Evolutionary conservation across 108 stramenopile genomes (phyloP).

Genomic region (Pseudonitzschia pungens): DNA sequence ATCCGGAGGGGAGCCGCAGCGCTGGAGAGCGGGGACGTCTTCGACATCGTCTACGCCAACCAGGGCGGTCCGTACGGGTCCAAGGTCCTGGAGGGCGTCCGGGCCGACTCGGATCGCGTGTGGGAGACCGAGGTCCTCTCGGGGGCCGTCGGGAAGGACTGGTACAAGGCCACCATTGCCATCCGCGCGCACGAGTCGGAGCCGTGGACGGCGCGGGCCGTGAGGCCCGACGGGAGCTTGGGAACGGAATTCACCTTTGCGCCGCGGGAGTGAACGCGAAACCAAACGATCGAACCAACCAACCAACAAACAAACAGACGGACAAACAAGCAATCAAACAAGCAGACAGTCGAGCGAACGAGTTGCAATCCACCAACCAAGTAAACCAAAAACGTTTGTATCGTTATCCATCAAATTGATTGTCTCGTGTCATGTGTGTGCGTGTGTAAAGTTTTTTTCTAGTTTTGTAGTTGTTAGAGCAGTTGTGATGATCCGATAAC

Average conservation of each 20-base stretch:
- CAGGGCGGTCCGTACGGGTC: slow-evolving; percentile 87
- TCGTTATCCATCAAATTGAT: no score
- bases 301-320: no score
- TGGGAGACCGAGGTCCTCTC: slow-evolving; percentile 60
- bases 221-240: slow-evolving; percentile 66
- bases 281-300: neutral
- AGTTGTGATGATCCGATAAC: no score
- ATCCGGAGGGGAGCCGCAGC: slow-evolving; percentile 60
- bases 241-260: slow-evolving; percentile 61
- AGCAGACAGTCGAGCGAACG: no score
- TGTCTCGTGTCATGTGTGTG: no score
- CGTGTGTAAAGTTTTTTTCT: no score
- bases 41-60: slow-evolving; percentile 75
- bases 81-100: slow-evolving; percentile 69
- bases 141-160: slow-evolving; percentile 57
- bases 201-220: slow-evolving; percentile 80
- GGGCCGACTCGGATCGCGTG: slow-evolving; percentile 70
- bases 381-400: no score
- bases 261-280: neutral
- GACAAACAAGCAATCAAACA: no score
- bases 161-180: slow-evolving; percentile 76
- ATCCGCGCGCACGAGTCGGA: slow-evolving; percentile 58
- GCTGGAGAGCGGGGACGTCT: slow-evolving; percentile 39
- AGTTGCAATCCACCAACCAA: no score
- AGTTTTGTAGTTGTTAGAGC: no score